Evolutionary conservation across 2,329 filamentous ascomycete genomes (phyloP), one percentile per base, ranked within the genome.

Genomic region (Xylaria sp.): DNA sequence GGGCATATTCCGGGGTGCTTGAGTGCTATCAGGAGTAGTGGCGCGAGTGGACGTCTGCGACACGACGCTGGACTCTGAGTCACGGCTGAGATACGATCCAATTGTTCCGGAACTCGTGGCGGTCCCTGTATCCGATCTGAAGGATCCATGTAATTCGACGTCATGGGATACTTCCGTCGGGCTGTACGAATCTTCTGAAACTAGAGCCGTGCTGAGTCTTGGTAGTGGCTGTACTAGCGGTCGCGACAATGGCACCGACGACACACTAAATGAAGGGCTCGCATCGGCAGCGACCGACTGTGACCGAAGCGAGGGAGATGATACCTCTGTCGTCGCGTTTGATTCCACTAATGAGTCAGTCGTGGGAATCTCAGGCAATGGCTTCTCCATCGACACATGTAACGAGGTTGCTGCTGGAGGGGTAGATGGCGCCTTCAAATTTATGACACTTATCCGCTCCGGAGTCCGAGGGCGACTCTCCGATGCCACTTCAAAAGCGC

Each of bases 21-120:
- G 73, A 67, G 81, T 70, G 70, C 83, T 76, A 68, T 97, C 93
- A 1, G 93, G 93, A 0, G 93, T 97, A 1, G 93, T 96, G 15
- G 93, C 93, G 58, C 93, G 83, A 2, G 93, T 97, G 1, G 93
- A 97, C 0, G 87, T 88, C 72, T 90, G 89, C 1, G 94, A 97
- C 1, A 92, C 75, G 29, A 91, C 82, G 74, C 92, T 96, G 48
- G 86, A 85, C 71, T 93, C 91, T 0, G 93, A 97, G 69, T 92
- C 90, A 31, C 90, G 88, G 79, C 89, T 93, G 53, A 89, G 81
- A 69, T 90, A 93, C 3, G 91, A 93, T 74, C 88, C 91, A 70
- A 85, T 90, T 63, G 91, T 94, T 56, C 90, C 92, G 19, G 88
- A 87, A 72, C 90, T 93, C 2, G 90, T 92, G 7, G 88, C 86